These are phyloP conservation scores for apple (Malus domestica) DNA, from an alignment of 306 rosid genomes.

Conservation along the genomic window DNA sequence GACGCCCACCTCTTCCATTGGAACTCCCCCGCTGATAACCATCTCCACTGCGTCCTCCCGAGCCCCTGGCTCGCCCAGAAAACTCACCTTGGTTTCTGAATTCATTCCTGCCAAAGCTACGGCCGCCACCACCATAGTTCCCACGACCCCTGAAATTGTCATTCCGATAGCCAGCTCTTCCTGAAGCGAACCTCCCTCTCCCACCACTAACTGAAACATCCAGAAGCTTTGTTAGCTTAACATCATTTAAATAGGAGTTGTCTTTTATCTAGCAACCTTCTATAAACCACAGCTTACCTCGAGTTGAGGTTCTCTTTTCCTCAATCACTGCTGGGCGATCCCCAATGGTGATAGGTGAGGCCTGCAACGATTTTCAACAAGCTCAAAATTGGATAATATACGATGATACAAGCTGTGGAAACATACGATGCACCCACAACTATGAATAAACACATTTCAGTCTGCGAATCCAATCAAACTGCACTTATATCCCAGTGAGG, in stretches of 20 bases:
- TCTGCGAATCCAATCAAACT: background rate
- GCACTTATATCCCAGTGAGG: background rate
- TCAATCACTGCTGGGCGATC: conserved; percentile 74
- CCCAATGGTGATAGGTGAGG: conserved; percentile 64
- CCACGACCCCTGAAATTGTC: conserved; percentile 72
- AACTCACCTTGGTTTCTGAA: conserved; percentile 86
- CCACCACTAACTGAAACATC: conserved; percentile 57
- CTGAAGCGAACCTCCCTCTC: conserved; percentile 82
- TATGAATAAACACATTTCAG: background rate
- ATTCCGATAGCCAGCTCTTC: conserved; percentile 64
- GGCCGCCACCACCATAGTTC: conserved; percentile 63
- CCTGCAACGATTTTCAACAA: conserved; percentile 42
- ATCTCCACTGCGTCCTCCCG: conserved; percentile 45
- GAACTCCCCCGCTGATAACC: conserved; percentile 62
- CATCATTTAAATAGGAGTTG: background rate
- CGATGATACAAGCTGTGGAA: background rate
- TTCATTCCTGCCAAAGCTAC: conserved; percentile 75
- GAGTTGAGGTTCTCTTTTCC: conserved; percentile 89
- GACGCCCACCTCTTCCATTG: conserved; percentile 75
- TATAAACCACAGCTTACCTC: conserved; percentile 44
- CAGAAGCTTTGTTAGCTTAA: conserved; percentile 14
- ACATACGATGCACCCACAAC: background rate
- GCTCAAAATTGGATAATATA: conserved; percentile 1
- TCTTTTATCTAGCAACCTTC: background rate
- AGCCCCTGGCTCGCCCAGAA: conserved; percentile 50